Evolutionary conservation across 2,329 filamentous ascomycete genomes (phyloP).

Genomic region (Dactylella cylindrospora): DNA sequence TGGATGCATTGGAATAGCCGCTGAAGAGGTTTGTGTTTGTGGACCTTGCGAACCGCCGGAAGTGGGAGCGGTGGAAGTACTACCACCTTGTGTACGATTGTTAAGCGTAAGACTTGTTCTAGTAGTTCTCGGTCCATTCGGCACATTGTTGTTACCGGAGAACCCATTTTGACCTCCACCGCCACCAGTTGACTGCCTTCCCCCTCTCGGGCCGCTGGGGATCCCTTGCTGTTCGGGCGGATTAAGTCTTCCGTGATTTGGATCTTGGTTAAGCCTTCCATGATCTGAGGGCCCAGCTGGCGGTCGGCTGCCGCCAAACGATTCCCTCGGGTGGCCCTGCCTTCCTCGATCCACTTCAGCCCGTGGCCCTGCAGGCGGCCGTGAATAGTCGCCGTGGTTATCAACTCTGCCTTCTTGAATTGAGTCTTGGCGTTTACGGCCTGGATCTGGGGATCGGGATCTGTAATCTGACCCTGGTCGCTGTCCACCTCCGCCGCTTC

Average conservation of each 20-base stretch:
- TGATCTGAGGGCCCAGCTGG: conserved; percentile 35
- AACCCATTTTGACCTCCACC: conserved; percentile 21
- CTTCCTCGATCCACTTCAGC: conserved; percentile 45
- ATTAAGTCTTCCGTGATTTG: conserved; percentile 48
- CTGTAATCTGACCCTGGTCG: conserved; percentile 42
- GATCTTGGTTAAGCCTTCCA: conserved; percentile 47
- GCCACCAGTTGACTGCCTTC: conserved; percentile 19
- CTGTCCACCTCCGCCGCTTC: conserved; percentile 16
- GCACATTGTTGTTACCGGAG: conserved; percentile 37
- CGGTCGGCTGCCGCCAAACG: conserved; percentile 33
- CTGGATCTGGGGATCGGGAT: conserved; percentile 40
- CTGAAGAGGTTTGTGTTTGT: no score
- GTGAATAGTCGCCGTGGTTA: conserved; percentile 42
- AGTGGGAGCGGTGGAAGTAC: conserved; percentile 4
- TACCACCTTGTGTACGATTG: conserved; percentile 25
- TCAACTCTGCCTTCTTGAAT: conserved; percentile 42
- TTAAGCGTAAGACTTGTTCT: conserved; percentile 38
- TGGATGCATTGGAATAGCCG: conserved; percentile 40
- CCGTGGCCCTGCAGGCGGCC: conserved; percentile 47
- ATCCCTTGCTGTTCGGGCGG: conserved; percentile 46
- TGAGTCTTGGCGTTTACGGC: conserved; percentile 43
- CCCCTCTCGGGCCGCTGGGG: conserved; percentile 46
- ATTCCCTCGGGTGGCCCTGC: conserved; percentile 34
- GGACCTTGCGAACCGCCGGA: conserved; percentile 6
- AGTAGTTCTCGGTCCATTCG: conserved; percentile 46